Percentiles rank a stretch among this genome's conserved stretches.
Evolutionary conservation across 805 yeast species (phyloP).

Genomic region (Monosporozyma siamensis): DNA sequence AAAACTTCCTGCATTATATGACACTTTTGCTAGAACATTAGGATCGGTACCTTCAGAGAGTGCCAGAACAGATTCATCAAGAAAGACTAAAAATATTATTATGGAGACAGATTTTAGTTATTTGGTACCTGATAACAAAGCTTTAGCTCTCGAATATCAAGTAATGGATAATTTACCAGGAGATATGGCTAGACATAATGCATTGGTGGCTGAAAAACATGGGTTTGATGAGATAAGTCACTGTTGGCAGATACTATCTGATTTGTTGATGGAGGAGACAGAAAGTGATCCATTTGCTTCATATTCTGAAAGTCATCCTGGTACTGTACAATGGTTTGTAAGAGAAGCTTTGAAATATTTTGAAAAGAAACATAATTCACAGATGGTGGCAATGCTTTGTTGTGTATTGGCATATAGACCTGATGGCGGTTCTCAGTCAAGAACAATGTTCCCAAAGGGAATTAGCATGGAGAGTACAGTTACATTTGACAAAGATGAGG

Average conservation of each 20-base stretch:
- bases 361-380: conserved; percentile 57
- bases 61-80: conserved; percentile 20
- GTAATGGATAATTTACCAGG: conserved; percentile 57
- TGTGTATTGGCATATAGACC: conserved; percentile 43
- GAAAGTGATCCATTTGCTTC: conserved; percentile 30
- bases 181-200: conserved; percentile 58
- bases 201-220: conserved; percentile 54
- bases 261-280: conserved; percentile 26
- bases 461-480: conserved; percentile 14
- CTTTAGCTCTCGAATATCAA: conserved; percentile 57
- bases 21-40: conserved; percentile 20
- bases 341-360: conserved; percentile 53
- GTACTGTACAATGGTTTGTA: conserved; percentile 61
- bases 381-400: conserved; percentile 84
- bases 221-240: conserved; percentile 57
- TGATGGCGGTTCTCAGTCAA: not conserved
- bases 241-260: conserved; percentile 59
- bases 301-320: conserved; percentile 76
- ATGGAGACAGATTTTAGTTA: conserved; percentile 55
- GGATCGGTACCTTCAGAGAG: conserved; percentile 21
- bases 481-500: conserved; percentile 11
- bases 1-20: conserved; percentile 41
- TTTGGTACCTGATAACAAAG: conserved; percentile 66
- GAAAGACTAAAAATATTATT: conserved; percentile 44
- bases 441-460: not conserved